These are phyloP conservation scores for Naumovozyma castellii DNA, from an alignment of 805 yeast genomes.

Conservation along the genomic window DNA sequence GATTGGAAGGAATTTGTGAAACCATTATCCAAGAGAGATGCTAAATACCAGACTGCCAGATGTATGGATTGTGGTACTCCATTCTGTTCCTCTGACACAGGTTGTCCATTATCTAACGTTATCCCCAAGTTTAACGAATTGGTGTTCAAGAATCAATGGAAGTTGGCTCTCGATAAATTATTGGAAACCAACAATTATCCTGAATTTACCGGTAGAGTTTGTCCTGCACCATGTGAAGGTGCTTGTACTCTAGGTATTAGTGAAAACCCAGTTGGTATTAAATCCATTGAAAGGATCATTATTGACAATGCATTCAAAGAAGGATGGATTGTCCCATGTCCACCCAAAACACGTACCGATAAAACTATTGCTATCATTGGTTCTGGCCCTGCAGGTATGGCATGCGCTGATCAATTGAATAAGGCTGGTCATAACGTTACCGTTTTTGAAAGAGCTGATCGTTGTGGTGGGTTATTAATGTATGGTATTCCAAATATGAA, in stretches of 20 bases:
- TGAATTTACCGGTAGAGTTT: conserved; percentile 93
- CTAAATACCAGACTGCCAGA: conserved; percentile 86
- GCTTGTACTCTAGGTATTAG: conserved; percentile 90
- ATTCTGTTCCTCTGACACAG: conserved; percentile 95
- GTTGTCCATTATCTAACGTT: conserved; percentile 94
- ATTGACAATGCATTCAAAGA: conserved; percentile 93
- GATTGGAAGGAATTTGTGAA: conserved; percentile 91
- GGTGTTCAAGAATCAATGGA: conserved; percentile 91
- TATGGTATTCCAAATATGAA: conserved; percentile 99
- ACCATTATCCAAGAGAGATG: conserved; percentile 75
- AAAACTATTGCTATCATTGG: conserved; percentile 81
- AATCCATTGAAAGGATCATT: conserved; percentile 90
- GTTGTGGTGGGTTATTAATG: conserved; percentile 96
- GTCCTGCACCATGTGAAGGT: conserved; percentile 99
- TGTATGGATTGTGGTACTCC: conserved; percentile 99
- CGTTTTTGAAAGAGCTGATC: conserved; percentile 87
- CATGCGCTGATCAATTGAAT: conserved; percentile 94
- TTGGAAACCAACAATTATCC: conserved; percentile 97
- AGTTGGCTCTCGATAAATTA: conserved; percentile 81
- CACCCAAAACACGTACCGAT: conserved; percentile 77
- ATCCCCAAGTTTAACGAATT: conserved; percentile 98
- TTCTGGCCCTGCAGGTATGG: conserved; percentile 95
- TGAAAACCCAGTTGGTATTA: conserved; percentile 93
- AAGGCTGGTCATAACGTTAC: conserved; percentile 90
- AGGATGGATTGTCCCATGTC: conserved; percentile 88